phyloP scores from a whole-genome alignment of 2,329 filamentous ascomycete species.

The Dactylellina cionopaga region DNA sequence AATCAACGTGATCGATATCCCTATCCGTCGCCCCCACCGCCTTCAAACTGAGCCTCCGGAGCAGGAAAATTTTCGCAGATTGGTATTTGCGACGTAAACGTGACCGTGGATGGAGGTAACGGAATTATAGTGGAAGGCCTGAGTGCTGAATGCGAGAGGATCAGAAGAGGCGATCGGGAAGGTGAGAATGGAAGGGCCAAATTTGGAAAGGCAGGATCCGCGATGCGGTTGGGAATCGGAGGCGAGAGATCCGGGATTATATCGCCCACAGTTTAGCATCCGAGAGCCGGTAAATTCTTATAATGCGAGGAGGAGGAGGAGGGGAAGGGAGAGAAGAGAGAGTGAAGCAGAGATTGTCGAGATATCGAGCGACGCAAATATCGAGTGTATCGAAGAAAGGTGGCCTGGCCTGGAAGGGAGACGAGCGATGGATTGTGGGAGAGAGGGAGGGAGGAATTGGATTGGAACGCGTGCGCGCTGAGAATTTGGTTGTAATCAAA shows the following conservation, averaged over 20 bases:
- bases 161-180: background rate
- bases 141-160: background rate
- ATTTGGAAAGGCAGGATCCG: background rate
- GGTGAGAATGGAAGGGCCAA: background rate
- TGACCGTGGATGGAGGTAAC: background rate
- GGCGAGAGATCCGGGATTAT: too few species aligned
- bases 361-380: background rate
- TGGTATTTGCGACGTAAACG: background rate
- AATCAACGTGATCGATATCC: slow-evolving; percentile 50
- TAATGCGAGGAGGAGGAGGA: too few species aligned
- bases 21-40: slow-evolving; percentile 41
- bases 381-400: too few species aligned
- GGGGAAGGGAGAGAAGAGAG: background rate
- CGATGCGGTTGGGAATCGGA: too few species aligned
- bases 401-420: too few species aligned
- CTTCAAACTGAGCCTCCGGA: slow-evolving; percentile 25
- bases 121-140: background rate
- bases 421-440: background rate
- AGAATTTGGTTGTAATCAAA: slow-evolving; percentile 12
- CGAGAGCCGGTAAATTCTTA: too few species aligned
- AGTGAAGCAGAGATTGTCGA: background rate
- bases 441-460: background rate
- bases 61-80: slow-evolving; percentile 27
- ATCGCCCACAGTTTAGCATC: too few species aligned
- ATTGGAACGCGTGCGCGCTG: slow-evolving; percentile 33